Percentiles rank a stretch among this genome's conserved stretches.
These are phyloP conservation scores for Meripilus lineatus DNA, from an alignment of 1,284 basidiomycete genomes.

Conservation along the genomic window DNA sequence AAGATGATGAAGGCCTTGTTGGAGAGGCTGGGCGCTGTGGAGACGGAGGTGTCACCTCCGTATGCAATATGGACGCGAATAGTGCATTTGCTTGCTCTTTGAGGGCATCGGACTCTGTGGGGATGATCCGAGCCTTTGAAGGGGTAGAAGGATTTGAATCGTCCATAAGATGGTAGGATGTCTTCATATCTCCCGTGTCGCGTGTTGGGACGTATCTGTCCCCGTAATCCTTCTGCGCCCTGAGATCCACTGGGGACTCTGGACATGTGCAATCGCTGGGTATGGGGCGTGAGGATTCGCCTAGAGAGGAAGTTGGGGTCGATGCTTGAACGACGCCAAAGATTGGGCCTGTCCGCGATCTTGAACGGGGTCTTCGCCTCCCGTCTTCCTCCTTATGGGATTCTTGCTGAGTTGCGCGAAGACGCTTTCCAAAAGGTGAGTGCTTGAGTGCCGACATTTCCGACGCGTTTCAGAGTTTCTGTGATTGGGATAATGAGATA, in stretches of 20 bases:
- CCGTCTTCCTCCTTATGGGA: slow-evolving; percentile 49
- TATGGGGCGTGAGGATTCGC: slow-evolving; percentile 38
- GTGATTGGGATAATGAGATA: slow-evolving; percentile 12
- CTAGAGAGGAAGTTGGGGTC: slow-evolving; percentile 48
- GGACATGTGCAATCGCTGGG: slow-evolving; percentile 52
- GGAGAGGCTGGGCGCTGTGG: slow-evolving; percentile 57
- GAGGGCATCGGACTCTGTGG: slow-evolving; percentile 72
- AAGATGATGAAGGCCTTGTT: slow-evolving; percentile 39
- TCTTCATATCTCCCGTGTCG: slow-evolving; percentile 68
- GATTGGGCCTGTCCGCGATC: slow-evolving; percentile 30
- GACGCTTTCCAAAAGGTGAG: slow-evolving; percentile 74
- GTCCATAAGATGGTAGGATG: slow-evolving; percentile 72
- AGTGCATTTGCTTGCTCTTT: slow-evolving; percentile 81
- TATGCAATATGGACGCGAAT: slow-evolving; percentile 68
- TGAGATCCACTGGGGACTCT: slow-evolving; percentile 45
- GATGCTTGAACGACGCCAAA: slow-evolving; percentile 38
- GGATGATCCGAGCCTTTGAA: slow-evolving; percentile 66
- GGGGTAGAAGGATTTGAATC: slow-evolving; percentile 62
- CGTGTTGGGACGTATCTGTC: slow-evolving; percentile 74
- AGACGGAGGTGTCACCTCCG: slow-evolving; percentile 69
- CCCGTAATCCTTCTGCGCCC: slow-evolving; percentile 54
- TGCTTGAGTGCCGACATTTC: slow-evolving; percentile 71
- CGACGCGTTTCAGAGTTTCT: slow-evolving; percentile 14
- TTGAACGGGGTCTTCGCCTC: slow-evolving; percentile 40
- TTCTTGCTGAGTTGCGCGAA: slow-evolving; percentile 60